These are phyloP conservation scores for Ploettnerulaceae sp. DNA, from an alignment of 2,329 filamentous ascomycete species.

Conservation along the genomic window DNA sequence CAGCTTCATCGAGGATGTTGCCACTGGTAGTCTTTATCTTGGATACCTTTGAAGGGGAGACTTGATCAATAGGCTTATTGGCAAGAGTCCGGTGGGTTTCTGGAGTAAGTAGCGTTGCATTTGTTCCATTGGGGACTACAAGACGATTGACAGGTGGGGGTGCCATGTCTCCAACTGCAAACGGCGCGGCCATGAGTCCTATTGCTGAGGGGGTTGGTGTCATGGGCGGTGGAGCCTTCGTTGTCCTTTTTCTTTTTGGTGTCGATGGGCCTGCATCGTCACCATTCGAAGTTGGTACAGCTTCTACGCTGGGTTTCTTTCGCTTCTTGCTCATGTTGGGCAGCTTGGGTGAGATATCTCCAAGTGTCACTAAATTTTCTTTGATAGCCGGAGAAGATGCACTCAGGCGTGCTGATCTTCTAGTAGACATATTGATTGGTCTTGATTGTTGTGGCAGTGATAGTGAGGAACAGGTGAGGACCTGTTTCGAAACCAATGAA, in stretches of 20 bases:
- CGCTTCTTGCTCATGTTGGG: conserved; percentile 26
- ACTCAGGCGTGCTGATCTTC: conserved; percentile 30
- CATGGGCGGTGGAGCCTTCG: conserved; percentile 32
- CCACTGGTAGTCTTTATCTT: conserved; percentile 49
- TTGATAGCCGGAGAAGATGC: conserved; percentile 15
- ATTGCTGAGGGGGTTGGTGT: conserved; percentile 47
- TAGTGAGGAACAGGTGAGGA: not conserved
- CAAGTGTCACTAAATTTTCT: conserved; percentile 6
- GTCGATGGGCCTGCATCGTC: conserved; percentile 24
- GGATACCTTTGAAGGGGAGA: conserved; percentile 52
- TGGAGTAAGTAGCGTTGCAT: conserved; percentile 67
- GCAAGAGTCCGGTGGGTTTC: conserved; percentile 60
- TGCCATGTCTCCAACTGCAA: conserved; percentile 36
- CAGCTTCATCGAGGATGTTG: conserved; percentile 69
- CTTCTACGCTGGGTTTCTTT: conserved; percentile 23
- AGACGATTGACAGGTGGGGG: conserved; percentile 43
- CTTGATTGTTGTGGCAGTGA: not conserved
- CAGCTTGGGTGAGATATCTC: conserved; percentile 8
- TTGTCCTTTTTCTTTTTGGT: conserved; percentile 27
- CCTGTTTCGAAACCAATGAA: not conserved
- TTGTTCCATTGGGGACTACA: conserved; percentile 59
- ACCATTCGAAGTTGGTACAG: conserved; percentile 9
- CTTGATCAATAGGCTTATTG: conserved; percentile 43
- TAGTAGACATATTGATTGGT: conserved; percentile 26
- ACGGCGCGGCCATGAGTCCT: conserved; percentile 42